Evolutionary conservation across 2,329 filamentous ascomycete genomes (phyloP).

Genomic region (Rhytidhysteron rufulum): DNA sequence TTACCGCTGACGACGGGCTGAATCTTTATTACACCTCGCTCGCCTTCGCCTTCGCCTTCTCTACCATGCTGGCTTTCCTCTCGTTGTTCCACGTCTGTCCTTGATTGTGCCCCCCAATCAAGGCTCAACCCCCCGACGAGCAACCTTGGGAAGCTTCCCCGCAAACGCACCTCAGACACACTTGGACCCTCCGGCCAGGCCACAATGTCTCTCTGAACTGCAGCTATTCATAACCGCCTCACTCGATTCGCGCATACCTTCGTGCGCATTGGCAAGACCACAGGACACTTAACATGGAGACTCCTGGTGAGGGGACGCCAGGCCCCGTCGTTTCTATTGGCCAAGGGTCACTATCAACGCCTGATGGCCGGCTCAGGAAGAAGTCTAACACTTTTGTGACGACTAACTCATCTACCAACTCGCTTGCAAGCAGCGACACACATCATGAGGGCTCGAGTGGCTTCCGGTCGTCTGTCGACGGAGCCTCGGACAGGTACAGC

Average conservation of each 20-base stretch:
- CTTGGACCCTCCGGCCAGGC: not conserved
- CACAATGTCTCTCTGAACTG: not conserved
- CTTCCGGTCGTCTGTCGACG: slow-evolving; percentile 32
- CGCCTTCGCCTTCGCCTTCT: not conserved
- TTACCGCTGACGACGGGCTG: too few species aligned
- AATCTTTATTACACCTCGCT: not conserved
- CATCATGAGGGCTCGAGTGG: slow-evolving; percentile 15
- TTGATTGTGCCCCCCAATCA: too few species aligned
- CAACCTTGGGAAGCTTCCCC: too few species aligned
- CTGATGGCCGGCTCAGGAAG: slow-evolving; percentile 9
- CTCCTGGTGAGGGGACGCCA: not conserved
- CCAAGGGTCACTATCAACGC: slow-evolving; percentile 22
- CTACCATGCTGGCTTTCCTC: too few species aligned
- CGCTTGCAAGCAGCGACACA: slow-evolving; percentile 28
- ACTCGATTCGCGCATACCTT: not conserved
- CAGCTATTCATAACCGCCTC: not conserved
- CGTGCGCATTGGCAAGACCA: not conserved
- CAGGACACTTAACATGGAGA: too few species aligned
- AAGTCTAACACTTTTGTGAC: slow-evolving; percentile 14
- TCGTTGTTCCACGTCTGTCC: too few species aligned
- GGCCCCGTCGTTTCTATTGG: not conserved
- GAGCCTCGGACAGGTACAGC: slow-evolving; percentile 37
- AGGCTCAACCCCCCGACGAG: too few species aligned
- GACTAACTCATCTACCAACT: slow-evolving; percentile 25
- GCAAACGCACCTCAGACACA: too few species aligned